Base-by-base conservation (phyloP, 768 basidiomycete genomes). In the Leccinum truebloodii region DNA sequence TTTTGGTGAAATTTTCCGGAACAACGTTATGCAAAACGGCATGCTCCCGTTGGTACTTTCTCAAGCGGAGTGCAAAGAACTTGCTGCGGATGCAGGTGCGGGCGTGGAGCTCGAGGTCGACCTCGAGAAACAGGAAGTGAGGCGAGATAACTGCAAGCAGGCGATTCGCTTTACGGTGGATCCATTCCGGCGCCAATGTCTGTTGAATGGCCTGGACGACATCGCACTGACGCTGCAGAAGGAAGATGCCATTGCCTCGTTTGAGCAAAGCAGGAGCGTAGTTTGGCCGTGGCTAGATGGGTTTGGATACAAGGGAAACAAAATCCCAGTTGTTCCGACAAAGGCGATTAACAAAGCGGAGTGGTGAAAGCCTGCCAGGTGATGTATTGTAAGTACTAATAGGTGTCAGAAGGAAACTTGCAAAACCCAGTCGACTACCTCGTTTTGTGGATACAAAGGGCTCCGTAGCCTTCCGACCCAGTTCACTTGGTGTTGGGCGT, bases 261-360 rank as follows among this genome's bases (percentile, higher is more conserved):
- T 98, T 68, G 97, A 99, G 82, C 70, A 82, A 69, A 83, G 83
- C 67, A 77, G 97, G 65, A 89, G 86, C 28, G 78, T 84, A 69
- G 72, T 78, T 59, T 98, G 95, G 94, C 91, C 97, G 6, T 99
- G 97, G 97, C 77, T 98, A 72, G 93, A 99, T 70, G 96, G 96
- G 37, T 91, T 96, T 63, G 94, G 94, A 28, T 97, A 94, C 77
- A 81, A 87, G 70, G 89, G 87, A 51, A 84, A 81, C 48, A 89
- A 88, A 72, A 92, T 94, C 57, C 86, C 88, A 2, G 76, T 86
- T 20, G 67, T 72, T 8, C 66, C 77, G 8, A 68, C 61, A n/a
- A 80, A 78, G 69, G 70, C 71, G 51, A 70, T 69, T 37, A 74
- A 73, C 52, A 86, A 84, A 76, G 88, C 84, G 72, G 92, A 94